Base-by-base conservation (phyloP, 2,329 filamentous ascomycete genomes). In the Cercospora sp. region DNA sequence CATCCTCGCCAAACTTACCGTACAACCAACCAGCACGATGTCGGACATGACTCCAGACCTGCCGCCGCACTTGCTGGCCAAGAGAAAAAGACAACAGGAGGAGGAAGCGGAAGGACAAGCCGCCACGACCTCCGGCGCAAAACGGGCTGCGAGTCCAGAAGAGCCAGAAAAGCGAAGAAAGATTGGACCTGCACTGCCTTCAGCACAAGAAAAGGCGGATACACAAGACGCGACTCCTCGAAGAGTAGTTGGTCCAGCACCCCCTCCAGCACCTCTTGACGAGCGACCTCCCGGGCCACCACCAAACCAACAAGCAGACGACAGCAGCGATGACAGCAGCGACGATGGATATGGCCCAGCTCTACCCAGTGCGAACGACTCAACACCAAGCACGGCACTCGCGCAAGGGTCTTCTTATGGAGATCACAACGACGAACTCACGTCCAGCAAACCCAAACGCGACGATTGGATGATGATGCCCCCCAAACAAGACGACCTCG, bases 11-110 rank as follows among this genome's bases (percentile, higher is more conserved):
- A 31, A 58, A n/a, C 3, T 23, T 26, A 30, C 33, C 18, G 20
- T 45, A 12, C 30, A 57, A 65, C 64, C 5, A 53, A 63, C 57
- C 36, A 61, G 5, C 51, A 51, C 18, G 20, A 92, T 92, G 90
- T 82, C 89, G 61, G 88, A 87, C 36, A 89, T 92, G 75, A 90
- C 91, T 5, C 91, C 91, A 13, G 83, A 89, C 68, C 79, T 93
- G 26, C 91, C 91, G 12, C 85, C 90, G 4, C 87, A 91, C 69
- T 84, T 90, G 51, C 76, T 86, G 36, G 73, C 84, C 10, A 83
- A 86, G 78, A 76, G 80, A 70, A 80, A 87, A 83, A 80, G 80
- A 78, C 72, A 84, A 71, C 78, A 80, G 67, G 80, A 83, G 33
- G 81, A 80, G 68, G 72, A 80, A 67, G 74, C 79, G 10, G 65